A percentile compares a stretch with the other conserved stretches of the same genome.
These are phyloP conservation scores for Stygiomarasmius scandens DNA, from an alignment of 1,284 basidiomycete species.

Conservation along the genomic window DNA sequence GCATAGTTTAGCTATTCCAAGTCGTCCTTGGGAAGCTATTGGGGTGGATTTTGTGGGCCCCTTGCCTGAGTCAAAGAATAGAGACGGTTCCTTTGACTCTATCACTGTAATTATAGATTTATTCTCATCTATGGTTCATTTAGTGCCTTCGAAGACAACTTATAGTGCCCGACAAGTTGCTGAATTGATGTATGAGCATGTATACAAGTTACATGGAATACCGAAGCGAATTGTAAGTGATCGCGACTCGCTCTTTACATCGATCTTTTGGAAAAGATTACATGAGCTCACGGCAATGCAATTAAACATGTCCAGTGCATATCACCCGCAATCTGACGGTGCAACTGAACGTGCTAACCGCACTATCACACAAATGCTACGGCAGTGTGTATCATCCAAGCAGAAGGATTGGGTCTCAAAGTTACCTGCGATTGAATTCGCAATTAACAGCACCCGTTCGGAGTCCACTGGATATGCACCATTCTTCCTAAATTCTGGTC, in stretches of 20 bases:
- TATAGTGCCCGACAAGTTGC: slow-evolving; percentile 20
- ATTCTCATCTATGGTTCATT: slow-evolving; percentile 33
- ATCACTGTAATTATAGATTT: slow-evolving; percentile 35
- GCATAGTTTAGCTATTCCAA: slow-evolving; percentile 23
- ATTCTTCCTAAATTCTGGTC: slow-evolving; percentile 37
- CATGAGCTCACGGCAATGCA: slow-evolving; percentile 23
- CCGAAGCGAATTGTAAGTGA: slow-evolving; percentile 24
- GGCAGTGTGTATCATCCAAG: slow-evolving; percentile 13
- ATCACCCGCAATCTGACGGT: slow-evolving; percentile 26
- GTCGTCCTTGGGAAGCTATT: slow-evolving; percentile 30
- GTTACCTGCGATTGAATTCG: slow-evolving; percentile 27
- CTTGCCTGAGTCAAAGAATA: slow-evolving; percentile 29
- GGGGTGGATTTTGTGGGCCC: slow-evolving; percentile 42
- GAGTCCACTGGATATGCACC: slow-evolving; percentile 33
- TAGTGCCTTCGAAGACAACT: slow-evolving; percentile 24
- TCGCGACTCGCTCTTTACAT: slow-evolving; percentile 23
- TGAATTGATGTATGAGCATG: slow-evolving; percentile 24
- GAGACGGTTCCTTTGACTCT: slow-evolving; percentile 28
- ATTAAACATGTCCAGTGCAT: slow-evolving; percentile 25
- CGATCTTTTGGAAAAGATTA: slow-evolving; percentile 23
- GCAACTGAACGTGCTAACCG: slow-evolving; percentile 23
- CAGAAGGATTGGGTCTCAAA: slow-evolving; percentile 24
- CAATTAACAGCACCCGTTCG: slow-evolving; percentile 22
- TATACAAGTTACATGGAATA: slow-evolving; percentile 27
- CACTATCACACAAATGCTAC: slow-evolving; percentile 25